Evolutionary conservation across 345 rosid species (phyloP).

Genomic region (Cardiospermum halicacabum): DNA sequence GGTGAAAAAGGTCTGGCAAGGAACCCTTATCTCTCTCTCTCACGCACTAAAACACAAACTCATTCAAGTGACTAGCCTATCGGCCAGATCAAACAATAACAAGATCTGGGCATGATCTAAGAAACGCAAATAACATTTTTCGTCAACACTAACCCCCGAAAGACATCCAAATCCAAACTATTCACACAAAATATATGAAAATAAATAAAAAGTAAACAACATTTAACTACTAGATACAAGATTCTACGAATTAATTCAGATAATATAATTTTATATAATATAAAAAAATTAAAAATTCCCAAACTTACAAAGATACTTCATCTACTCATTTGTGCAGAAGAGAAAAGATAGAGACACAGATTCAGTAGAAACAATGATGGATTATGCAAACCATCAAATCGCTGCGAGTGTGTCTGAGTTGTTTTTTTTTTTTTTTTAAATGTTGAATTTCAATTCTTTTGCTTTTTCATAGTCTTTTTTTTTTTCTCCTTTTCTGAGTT

Average conservation of each 20-base stretch:
- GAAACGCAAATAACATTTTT: slow-evolving; percentile 21
- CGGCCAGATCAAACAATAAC: slow-evolving; percentile 24
- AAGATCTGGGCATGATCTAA: slow-evolving; percentile 41
- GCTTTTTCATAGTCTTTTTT: background rate
- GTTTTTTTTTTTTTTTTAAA: slow-evolving; percentile 5
- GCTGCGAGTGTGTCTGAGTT: slow-evolving; percentile 5
- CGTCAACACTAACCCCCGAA: slow-evolving; percentile 20
- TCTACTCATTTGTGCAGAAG: slow-evolving; percentile 12
- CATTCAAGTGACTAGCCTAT: slow-evolving; percentile 18
- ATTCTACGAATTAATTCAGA: background rate
- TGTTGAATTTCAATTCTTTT: slow-evolving; percentile 3
- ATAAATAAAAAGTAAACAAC: background rate
- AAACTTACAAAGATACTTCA: slow-evolving; percentile 24
- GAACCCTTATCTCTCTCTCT: slow-evolving; percentile 9
- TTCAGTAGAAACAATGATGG: slow-evolving; percentile 6
- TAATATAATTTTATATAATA: background rate
- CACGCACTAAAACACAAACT: no score
- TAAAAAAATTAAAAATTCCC: background rate
- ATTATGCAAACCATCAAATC: slow-evolving; percentile 12
- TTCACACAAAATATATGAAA: background rate
- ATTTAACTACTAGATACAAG: background rate
- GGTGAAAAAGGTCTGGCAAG: slow-evolving; percentile 6
- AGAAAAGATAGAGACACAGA: slow-evolving; percentile 6
- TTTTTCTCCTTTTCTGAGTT: slow-evolving; percentile 8
- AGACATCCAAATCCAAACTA: slow-evolving; percentile 11